Conservation (phyloP, 768 basidiomycete species). For the Ramaria rubella region DNA sequence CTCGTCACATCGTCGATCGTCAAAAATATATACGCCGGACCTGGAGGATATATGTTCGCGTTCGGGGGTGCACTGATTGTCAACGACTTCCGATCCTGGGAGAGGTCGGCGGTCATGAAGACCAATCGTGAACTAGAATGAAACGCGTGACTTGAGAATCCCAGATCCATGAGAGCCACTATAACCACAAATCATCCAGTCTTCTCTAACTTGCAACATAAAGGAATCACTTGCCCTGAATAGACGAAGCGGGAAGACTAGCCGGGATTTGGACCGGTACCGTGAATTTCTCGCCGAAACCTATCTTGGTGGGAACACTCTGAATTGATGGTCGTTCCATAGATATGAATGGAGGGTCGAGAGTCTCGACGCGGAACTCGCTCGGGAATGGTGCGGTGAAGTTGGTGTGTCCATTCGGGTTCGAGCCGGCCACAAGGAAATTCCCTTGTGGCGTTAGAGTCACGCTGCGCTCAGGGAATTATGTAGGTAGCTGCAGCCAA, state of each 20-base stretch:
- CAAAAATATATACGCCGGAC: constrained; percentile 8
- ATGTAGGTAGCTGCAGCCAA: background rate
- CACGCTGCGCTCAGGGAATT: background rate
- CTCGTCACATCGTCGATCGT: background rate
- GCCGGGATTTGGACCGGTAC: constrained; percentile 29
- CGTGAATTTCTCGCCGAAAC: constrained; percentile 30
- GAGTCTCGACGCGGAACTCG: constrained; percentile 38
- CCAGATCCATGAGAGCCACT: constrained; percentile 32
- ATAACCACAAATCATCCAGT: background rate
- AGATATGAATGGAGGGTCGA: constrained; percentile 38
- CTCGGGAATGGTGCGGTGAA: constrained; percentile 7
- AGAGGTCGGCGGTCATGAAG: constrained; percentile 27
- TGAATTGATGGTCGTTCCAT: constrained; percentile 29
- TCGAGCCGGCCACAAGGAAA: constrained; percentile 1
- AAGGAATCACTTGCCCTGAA: constrained; percentile 7
- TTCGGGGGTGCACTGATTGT: constrained; percentile 33
- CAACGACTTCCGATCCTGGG: constrained; percentile 23
- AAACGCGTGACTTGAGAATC: constrained; percentile 32
- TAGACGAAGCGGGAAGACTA: constrained; percentile 14
- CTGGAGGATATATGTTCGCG: constrained; percentile 29
- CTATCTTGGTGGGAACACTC: constrained; percentile 31
- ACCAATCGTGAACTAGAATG: constrained; percentile 30
- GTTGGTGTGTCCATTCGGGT: background rate
- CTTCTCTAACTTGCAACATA: background rate
- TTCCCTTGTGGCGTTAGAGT: background rate